Evolutionary conservation across 1,284 basidiomycete species (phyloP).

Genomic region (Cronartium quercuum): DNA sequence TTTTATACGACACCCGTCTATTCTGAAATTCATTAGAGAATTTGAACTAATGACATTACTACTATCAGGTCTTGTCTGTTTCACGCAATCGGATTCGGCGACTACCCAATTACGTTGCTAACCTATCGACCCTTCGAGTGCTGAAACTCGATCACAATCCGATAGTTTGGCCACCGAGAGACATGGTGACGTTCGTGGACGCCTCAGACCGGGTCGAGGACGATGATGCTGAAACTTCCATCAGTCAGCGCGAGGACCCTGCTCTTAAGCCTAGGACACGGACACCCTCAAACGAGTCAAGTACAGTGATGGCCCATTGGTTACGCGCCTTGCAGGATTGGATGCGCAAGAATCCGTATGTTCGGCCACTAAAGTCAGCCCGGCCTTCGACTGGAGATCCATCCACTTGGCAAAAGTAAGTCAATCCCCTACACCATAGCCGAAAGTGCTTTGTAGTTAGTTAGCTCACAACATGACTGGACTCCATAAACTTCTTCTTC

Average conservation of each 20-base stretch:
- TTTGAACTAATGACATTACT: background rate
- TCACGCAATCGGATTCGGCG: conserved; percentile 74
- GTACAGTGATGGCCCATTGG: conserved; percentile 54
- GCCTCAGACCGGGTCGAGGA: conserved; percentile 4
- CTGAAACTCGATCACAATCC: conserved; percentile 87
- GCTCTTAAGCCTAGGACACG: conserved; percentile 48
- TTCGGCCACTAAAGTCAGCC: conserved; percentile 7
- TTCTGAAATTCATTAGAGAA: too few species aligned
- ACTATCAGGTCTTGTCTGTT: conserved; percentile 69
- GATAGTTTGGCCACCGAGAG: conserved; percentile 71
- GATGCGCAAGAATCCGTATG: conserved; percentile 53
- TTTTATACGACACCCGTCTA: background rate
- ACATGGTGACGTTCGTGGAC: conserved; percentile 42
- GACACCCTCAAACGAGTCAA: conserved; percentile 59
- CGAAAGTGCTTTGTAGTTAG: background rate
- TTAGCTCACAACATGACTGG: too few species aligned
- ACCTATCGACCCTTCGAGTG: conserved; percentile 68
- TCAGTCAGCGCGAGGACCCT: conserved; percentile 57
- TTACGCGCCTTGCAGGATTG: conserved; percentile 66
- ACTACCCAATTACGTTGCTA: conserved; percentile 70
- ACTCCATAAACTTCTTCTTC: background rate
- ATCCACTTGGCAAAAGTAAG: conserved; percentile 2
- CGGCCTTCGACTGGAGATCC: conserved; percentile 28
- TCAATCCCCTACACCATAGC: background rate
- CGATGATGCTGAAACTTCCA: conserved; percentile 15